Conservation (phyloP, 2,329 filamentous ascomycete genomes). For the Aspergillus aculeatus region DNA sequence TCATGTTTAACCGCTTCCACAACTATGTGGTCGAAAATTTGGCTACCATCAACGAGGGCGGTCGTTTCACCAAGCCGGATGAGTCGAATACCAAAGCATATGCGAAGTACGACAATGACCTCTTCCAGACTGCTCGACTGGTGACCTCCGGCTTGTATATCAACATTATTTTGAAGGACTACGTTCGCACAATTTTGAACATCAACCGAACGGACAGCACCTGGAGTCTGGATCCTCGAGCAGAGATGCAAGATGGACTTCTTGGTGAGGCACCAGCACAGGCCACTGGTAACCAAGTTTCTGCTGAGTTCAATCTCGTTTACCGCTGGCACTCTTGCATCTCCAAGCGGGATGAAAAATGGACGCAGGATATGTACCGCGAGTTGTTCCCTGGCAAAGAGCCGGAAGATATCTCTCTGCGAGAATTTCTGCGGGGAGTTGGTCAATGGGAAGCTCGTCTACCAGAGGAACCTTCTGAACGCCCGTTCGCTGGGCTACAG, state of each 20-base stretch:
- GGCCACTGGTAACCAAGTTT: constrained; percentile 65
- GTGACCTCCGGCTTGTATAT: constrained; percentile 57
- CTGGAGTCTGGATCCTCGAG: constrained; percentile 64
- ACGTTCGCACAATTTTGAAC: constrained; percentile 61
- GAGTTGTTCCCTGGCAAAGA: constrained; percentile 47
- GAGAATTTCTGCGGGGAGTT: constrained; percentile 42
- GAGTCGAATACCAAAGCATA: constrained; percentile 39
- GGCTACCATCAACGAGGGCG: constrained; percentile 65
- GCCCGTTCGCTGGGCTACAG: constrained; percentile 52
- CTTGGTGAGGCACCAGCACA: constrained; percentile 50
- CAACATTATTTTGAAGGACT: constrained; percentile 58
- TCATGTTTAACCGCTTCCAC: constrained; percentile 70
- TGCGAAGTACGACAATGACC: constrained; percentile 41
- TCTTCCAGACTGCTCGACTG: constrained; percentile 57
- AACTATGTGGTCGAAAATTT: constrained; percentile 66
- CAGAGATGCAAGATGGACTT: constrained; percentile 54
- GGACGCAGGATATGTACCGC: constrained; percentile 57
- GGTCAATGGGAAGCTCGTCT: constrained; percentile 42
- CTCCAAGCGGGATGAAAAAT: constrained; percentile 60
- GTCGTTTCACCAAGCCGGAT: constrained; percentile 60
- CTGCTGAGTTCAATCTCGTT: constrained; percentile 66
- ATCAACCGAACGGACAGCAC: constrained; percentile 58
- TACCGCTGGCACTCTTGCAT: constrained; percentile 66
- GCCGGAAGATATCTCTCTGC: constrained; percentile 33
- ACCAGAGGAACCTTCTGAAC: constrained; percentile 46